Conservation (phyloP, 352 stramenopile species). For the Pythium pyrilobum region DNA sequence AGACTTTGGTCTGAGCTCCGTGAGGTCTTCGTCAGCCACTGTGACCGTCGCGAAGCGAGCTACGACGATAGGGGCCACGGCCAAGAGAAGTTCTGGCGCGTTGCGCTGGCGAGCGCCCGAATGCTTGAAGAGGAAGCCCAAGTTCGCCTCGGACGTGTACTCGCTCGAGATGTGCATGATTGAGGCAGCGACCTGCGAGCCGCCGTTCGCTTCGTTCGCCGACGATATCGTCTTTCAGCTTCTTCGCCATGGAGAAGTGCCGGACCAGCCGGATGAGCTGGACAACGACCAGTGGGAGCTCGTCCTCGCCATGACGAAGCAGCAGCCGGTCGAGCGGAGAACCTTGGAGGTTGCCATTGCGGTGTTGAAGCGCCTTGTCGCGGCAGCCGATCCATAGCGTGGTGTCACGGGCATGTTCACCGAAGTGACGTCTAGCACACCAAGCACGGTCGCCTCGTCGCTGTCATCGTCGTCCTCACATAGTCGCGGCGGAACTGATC, state of each 20-base stretch:
- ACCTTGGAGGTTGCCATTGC: background rate
- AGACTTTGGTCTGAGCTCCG: conserved; percentile 23
- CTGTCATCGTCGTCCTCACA: too few relatives aligned
- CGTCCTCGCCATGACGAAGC: background rate
- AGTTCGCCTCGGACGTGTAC: conserved; percentile 1
- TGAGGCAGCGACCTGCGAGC: background rate
- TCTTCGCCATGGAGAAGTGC: background rate
- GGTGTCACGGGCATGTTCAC: too few relatives aligned
- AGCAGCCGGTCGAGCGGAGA: background rate
- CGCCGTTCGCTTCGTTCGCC: too few relatives aligned
- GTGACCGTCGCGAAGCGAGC: background rate
- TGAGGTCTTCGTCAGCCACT: background rate
- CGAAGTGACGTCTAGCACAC: too few relatives aligned
- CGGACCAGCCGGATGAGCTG: background rate
- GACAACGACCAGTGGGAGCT: background rate
- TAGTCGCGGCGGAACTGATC: too few relatives aligned
- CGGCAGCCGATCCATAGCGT: too few relatives aligned
- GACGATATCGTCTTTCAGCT: background rate
- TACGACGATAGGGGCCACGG: background rate
- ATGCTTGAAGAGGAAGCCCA: background rate
- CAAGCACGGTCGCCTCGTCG: too few relatives aligned
- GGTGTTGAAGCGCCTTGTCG: background rate
- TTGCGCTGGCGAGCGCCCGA: conserved; percentile 3
- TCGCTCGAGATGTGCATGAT: conserved; percentile 8
- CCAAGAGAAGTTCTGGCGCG: background rate